These are phyloP conservation scores for Pichia sp. DNA, from an alignment of 1,139 yeast species.

Conservation along the genomic window DNA sequence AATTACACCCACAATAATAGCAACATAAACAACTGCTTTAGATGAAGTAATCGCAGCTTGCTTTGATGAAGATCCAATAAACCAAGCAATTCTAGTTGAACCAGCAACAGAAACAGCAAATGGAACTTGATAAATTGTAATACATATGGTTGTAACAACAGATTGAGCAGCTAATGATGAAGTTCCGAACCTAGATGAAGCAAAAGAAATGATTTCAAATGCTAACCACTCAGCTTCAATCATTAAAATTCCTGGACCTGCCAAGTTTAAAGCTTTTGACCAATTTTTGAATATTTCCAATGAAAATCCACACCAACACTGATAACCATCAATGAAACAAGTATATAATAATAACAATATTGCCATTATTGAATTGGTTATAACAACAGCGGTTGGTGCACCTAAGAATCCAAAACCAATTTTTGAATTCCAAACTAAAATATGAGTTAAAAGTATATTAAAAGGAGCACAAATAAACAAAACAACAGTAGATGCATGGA, in stretches of 20 bases:
- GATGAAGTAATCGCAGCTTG: slow-evolving; percentile 40
- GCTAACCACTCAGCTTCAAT: slow-evolving; percentile 68
- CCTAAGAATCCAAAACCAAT: slow-evolving; percentile 67
- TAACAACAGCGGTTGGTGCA: slow-evolving; percentile 68
- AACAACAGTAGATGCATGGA: slow-evolving; percentile 72
- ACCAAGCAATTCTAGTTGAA: slow-evolving; percentile 74
- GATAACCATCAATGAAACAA: slow-evolving; percentile 43
- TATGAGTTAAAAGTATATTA: slow-evolving; percentile 56
- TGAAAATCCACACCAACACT: slow-evolving; percentile 52
- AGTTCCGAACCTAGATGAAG: slow-evolving; percentile 61
- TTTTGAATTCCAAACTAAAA: slow-evolving; percentile 54
- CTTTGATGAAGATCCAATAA: slow-evolving; percentile 63
- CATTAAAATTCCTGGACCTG: slow-evolving; percentile 59
- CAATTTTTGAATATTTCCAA: slow-evolving; percentile 42
- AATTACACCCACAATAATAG: slow-evolving; percentile 38
- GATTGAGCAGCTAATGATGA: slow-evolving; percentile 67
- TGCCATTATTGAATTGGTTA: slow-evolving; percentile 68
- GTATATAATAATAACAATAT: slow-evolving; percentile 40
- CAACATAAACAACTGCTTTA: slow-evolving; percentile 37
- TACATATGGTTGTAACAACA: slow-evolving; percentile 62
- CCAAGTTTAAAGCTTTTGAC: slow-evolving; percentile 45
- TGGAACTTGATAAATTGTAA: slow-evolving; percentile 65
- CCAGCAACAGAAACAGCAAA: slow-evolving; percentile 71
- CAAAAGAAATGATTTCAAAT: slow-evolving; percentile 56
- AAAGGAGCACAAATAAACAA: slow-evolving; percentile 64